Conservation (phyloP, 2,329 filamentous ascomycete species). For the Neofusicoccum sp. region DNA sequence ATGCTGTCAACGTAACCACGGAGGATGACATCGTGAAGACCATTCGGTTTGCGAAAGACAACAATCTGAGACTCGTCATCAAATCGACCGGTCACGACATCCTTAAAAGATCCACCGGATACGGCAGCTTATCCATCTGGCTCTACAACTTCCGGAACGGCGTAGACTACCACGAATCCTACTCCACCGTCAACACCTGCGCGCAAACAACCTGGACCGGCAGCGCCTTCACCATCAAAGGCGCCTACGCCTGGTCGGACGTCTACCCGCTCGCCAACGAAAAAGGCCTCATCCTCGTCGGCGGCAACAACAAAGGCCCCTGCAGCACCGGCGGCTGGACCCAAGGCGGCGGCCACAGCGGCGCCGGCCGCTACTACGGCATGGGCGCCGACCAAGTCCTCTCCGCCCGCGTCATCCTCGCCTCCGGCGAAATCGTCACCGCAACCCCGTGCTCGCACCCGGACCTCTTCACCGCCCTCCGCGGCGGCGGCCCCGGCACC, state of each 20-base stretch:
- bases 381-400: slow-evolving; percentile 34
- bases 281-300: slow-evolving; percentile 25
- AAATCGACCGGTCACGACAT: background rate
- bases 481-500: slow-evolving; percentile 32
- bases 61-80: slow-evolving; percentile 1
- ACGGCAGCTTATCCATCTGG: slow-evolving; percentile 34
- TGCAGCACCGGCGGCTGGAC: slow-evolving; percentile 34
- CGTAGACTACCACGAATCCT: slow-evolving; percentile 25
- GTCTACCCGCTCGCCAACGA: slow-evolving; percentile 25
- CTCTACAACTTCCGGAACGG: slow-evolving; percentile 37
- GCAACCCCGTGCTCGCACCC: slow-evolving; percentile 30
- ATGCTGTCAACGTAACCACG: slow-evolving; percentile 34
- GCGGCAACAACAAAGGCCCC: slow-evolving; percentile 23
- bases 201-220: slow-evolving; percentile 23
- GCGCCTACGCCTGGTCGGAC: slow-evolving; percentile 33
- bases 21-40: slow-evolving; percentile 22
- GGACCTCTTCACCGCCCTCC: slow-evolving; percentile 38
- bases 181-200: background rate
- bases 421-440: slow-evolving; percentile 27
- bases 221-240: slow-evolving; percentile 27
- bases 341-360: slow-evolving; percentile 31
- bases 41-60: background rate
- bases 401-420: slow-evolving; percentile 32
- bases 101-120: slow-evolving; percentile 29
- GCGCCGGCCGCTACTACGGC: slow-evolving; percentile 20